Base-by-base conservation (phyloP, 768 basidiomycete species). In the Tulasnella sp. region DNA sequence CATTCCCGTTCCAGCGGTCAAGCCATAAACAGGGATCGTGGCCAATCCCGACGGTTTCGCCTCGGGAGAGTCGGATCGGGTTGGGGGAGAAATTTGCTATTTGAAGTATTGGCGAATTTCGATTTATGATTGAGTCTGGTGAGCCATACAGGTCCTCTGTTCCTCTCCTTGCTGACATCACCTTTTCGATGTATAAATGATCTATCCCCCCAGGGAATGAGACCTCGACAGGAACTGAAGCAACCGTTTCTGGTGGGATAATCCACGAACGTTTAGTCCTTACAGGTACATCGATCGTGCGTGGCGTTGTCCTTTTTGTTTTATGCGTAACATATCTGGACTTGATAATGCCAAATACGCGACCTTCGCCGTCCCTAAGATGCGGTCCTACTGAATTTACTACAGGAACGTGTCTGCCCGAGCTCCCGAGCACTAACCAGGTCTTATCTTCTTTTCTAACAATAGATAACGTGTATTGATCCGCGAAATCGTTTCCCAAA, bases 401-500 rank as follows among this genome's bases (percentile, higher is more conserved):
- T 9, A 70, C 69, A 1, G 40, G 34, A 1, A 70, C n/a, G 0
- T n/a, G 5, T 36, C 69, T 5, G 17, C 40, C 40, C 1, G 69
- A 38, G 22, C 22, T 70, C 22, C 69, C 69, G 4, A 70, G 17
- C 7, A 38, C 34, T 37, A 58, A 58, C 54, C 54, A 58, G 1
- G 54, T n/a, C n/a, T 58, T 31, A 58, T 58, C 25, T 58, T 73
- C 72, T 19, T 73, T 54, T 25, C 49, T 25, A 0, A 42, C 34
- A 1, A 73, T 73, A 22, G 72, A 42, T 9, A 73, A 19, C 8
- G 36, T 40, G 36, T 73, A 52, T 11, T 73, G 39, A 34, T 76
- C 38, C 67, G 78, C 77, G 64, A 80, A 81, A 52, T 81, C 80
- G 64, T 81, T 79, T 29, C 79, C 80, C 2, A 81, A 67, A 5